phyloP scores from a whole-genome alignment of 2,329 filamentous ascomycete genomes.

The Xylariaceae sp. region DNA sequence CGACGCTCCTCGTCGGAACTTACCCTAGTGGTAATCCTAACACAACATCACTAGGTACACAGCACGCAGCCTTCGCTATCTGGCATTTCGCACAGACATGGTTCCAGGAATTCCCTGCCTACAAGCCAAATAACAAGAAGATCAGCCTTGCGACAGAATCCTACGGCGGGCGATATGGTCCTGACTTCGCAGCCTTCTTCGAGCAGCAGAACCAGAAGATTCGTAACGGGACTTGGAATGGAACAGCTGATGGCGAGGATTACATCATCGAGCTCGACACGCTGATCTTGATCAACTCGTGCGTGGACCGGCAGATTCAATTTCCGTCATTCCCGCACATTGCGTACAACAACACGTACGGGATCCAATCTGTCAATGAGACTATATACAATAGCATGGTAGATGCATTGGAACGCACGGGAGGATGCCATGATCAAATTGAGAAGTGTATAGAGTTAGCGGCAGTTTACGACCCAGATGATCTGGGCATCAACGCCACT shows the following conservation, averaged over 20 bases:
- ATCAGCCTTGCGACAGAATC: constrained; percentile 38
- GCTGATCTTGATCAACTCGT: constrained; percentile 55
- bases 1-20: constrained; percentile 46
- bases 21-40: constrained; percentile 47
- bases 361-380: constrained; percentile 27
- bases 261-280: constrained; percentile 32
- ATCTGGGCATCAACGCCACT: constrained; percentile 40
- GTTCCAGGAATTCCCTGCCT: constrained; percentile 51
- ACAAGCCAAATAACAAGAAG: constrained; percentile 55
- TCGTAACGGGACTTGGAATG: constrained; percentile 28
- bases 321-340: constrained; percentile 42
- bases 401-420: constrained; percentile 28
- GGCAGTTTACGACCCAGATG: constrained; percentile 45
- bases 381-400: constrained; percentile 29
- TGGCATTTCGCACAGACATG: constrained; percentile 62
- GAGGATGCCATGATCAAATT: constrained; percentile 52
- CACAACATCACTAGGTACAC: constrained; percentile 45
- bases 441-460: constrained; percentile 46
- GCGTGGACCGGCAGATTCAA: constrained; percentile 45
- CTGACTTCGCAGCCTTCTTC: constrained; percentile 29
- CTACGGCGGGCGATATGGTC: constrained; percentile 33
- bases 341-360: constrained; percentile 40
- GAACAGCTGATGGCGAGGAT: constrained; percentile 26
- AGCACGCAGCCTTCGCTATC: constrained; percentile 48
- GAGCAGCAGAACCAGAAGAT: constrained; percentile 32